Percentiles rank a stretch among this genome's conserved stretches.
Conservation (phyloP, 495 filamentous ascomycete genomes). For the Halenospora varia region DNA sequence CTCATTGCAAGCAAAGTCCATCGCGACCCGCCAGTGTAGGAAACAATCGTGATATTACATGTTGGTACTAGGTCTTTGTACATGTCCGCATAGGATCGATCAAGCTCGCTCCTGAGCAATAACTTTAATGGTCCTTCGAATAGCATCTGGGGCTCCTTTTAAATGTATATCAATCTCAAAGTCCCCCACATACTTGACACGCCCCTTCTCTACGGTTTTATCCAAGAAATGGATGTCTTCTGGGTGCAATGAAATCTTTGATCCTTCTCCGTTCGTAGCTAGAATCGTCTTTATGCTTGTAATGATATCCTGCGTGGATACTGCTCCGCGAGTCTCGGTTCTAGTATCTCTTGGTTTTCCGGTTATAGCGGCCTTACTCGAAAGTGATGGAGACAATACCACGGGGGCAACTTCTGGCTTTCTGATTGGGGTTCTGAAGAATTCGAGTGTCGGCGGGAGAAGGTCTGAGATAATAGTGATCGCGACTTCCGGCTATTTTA, state of each 20-base stretch:
- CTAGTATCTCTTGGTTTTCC: conserved; percentile 23
- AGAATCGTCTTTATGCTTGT: conserved; percentile 42
- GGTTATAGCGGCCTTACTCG: conserved; percentile 27
- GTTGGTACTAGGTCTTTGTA: conserved; percentile 11
- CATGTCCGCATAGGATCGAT: neutral
- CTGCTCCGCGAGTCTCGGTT: conserved; percentile 58
- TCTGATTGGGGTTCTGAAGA: conserved; percentile 47
- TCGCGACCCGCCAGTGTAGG: neutral
- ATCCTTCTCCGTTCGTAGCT: conserved; percentile 42
- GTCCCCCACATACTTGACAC: conserved; percentile 51
- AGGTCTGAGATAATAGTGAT: conserved; percentile 42
- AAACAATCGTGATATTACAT: conserved; percentile 15
- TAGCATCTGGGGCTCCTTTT: conserved; percentile 39
- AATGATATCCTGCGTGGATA: conserved; percentile 49
- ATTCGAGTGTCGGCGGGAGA: conserved; percentile 44
- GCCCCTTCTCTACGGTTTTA: conserved; percentile 31
- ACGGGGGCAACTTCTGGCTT: conserved; percentile 22
- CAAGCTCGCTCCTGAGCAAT: conserved; percentile 21
- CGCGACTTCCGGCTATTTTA: conserved; percentile 40
- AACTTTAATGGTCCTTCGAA: conserved; percentile 44
- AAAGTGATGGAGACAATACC: conserved; percentile 19
- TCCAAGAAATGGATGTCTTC: conserved; percentile 49
- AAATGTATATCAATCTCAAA: conserved; percentile 50
- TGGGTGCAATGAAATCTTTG: conserved; percentile 42
- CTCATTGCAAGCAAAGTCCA: no score